Base-by-base conservation (phyloP, 163 green algal species). In the Scenedesmus sp. region DNA sequence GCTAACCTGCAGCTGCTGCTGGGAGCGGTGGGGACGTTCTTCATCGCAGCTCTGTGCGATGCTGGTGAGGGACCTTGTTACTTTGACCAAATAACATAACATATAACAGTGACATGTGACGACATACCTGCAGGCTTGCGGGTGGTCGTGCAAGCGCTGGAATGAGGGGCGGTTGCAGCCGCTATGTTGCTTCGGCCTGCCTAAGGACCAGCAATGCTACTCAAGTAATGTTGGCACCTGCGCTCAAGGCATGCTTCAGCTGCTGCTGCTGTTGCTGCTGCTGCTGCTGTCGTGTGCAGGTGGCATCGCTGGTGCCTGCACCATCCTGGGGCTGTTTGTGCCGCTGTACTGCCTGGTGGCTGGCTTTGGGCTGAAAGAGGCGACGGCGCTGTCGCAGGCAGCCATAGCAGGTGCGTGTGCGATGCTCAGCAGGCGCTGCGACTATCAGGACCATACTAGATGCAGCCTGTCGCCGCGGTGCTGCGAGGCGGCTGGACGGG, bases 381-480 rank as follows among this genome's bases (percentile, higher is more conserved):
- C 81, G 1, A 89, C 88, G 16, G 88, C 72, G 2, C 88, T 92
- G 9, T 68, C 81, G 2, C 88, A 92, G 43, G 81, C 88, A 59
- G 56, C 80, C 0, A 88, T 92, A 24, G 61, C 81, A 43, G 88
- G 80, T n/a, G 65, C 49, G 12, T 61, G 24, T 40, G 18, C 4
- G 22, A 37, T 37, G 43, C 5, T n/a, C 3, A 18, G 3, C 30
- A 43, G 37, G n/a, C n/a, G n/a, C n/a, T n/a, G n/a, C n/a, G n/a
- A n/a, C n/a, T n/a, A n/a, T n/a, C n/a, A n/a, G n/a, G n/a, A n/a
- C n/a, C n/a, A n/a, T n/a, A n/a, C n/a, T n/a, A n/a, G n/a, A n/a
- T n/a, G n/a, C n/a, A n/a, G n/a, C n/a, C n/a, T n/a, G n/a, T n/a
- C n/a, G n/a, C n/a, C n/a, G n/a, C n/a, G n/a, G n/a, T n/a, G n/a